These are phyloP conservation scores for Cryptosporidium canis DNA, from an alignment of 169 alveolate species.

Conservation along the genomic window DNA sequence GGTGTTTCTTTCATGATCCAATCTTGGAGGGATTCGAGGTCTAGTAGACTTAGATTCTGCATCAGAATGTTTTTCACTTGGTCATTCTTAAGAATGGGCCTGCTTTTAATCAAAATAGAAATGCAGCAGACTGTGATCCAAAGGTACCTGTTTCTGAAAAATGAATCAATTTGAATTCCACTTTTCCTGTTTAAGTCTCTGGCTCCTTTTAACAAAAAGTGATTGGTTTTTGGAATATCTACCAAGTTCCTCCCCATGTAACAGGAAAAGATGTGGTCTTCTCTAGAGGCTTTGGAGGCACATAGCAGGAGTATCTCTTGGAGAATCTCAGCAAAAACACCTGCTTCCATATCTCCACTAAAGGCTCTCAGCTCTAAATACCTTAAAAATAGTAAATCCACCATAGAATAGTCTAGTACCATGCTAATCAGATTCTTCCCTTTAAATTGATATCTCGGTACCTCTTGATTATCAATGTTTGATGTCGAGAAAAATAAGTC, in stretches of 20 bases:
- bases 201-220: background rate
- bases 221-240: background rate
- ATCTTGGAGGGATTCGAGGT: background rate
- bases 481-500: background rate
- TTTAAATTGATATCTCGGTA: background rate
- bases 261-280: background rate
- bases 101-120: background rate
- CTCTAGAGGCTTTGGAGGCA: background rate
- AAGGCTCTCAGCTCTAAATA: background rate
- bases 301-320: background rate
- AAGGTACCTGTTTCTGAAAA: background rate
- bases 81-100: background rate
- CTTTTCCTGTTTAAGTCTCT: background rate
- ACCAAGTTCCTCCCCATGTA: constrained; percentile 35
- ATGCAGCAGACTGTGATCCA: background rate
- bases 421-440: background rate
- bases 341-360: background rate
- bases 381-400: constrained; percentile 20
- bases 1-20: constrained; percentile 1
- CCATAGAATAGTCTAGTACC: constrained; percentile 14
- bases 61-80: background rate
- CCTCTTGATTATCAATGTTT: background rate
- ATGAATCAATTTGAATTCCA: background rate
- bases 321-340: background rate
- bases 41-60: background rate